A percentile compares a stretch with the other conserved stretches of the same genome.
Conservation (phyloP, 345 rosid genomes). For the Syzygium grande region DNA sequence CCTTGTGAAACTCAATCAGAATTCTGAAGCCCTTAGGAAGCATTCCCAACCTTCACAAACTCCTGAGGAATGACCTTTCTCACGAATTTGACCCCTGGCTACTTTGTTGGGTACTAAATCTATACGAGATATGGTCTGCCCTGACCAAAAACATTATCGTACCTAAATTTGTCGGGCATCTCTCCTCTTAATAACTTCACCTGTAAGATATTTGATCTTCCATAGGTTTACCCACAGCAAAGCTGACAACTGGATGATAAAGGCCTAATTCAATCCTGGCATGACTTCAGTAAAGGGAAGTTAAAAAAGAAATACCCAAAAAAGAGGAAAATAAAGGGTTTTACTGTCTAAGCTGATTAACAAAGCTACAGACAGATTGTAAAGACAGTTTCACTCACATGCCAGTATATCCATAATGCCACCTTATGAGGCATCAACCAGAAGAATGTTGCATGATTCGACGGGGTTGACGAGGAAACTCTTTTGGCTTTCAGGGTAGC, state of each 20-base stretch:
- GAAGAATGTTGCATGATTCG: constrained; percentile 59
- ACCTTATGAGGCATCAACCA: constrained; percentile 98
- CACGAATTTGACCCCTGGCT: neutral
- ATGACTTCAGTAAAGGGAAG: neutral
- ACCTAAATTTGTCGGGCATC: neutral
- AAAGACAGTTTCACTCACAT: constrained; percentile 44
- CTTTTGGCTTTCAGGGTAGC: constrained; percentile 62
- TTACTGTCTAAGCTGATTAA: neutral
- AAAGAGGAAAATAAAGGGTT: neutral
- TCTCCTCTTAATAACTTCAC: neutral
- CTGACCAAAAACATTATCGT: neutral
- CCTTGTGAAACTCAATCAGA: neutral
- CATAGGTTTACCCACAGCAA: neutral
- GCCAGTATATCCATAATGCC: constrained; percentile 94
- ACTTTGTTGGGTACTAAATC: neutral
- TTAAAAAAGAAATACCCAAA: neutral
- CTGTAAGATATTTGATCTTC: neutral
- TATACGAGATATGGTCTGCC: neutral
- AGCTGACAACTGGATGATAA: neutral
- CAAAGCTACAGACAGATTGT: neutral
- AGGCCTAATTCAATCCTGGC: neutral
- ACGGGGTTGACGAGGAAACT: constrained; percentile 15
- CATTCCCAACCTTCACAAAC: neutral
- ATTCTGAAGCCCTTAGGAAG: neutral
- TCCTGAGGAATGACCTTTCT: neutral